Base-by-base conservation (phyloP, 2,329 filamentous ascomycete species). In the Sporothrix pallida region DNA sequence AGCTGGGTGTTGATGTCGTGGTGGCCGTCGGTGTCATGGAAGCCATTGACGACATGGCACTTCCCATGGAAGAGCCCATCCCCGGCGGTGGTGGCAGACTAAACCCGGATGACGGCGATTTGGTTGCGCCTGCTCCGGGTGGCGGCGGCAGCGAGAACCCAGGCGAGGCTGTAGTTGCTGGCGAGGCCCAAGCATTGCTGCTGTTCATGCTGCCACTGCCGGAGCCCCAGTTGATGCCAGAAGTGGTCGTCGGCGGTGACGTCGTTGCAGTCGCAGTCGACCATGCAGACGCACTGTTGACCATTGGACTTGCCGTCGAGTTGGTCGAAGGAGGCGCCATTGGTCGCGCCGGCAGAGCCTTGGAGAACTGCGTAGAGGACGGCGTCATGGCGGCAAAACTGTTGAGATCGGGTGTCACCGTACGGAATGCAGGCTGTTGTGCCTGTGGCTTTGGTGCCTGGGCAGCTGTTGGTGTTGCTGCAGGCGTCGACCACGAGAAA, bases 401-500 rank as follows among this genome's bases (percentile, higher is more conserved):
- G 20, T 82, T 83, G 0, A 91, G 82, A 75, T 91, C 89, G 0
- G 89, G 88, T 0, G 88, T 89, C 42, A 90, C 86, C 0, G 88
- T 89, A 65, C 89, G 82, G 80, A 86, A 90, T n/a, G 58, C 71
- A 42, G 42, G 78, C 62, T 26, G 79, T 42, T 23, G 76, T 78
- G 60, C n/a, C 12, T 46, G 76, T 78, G 60, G 42, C n/a, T 46
- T 65, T 26, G 42, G 60, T 46, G 79, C 75, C 8, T 80, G 74
- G 17, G 79, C 58, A 10, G 87, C 82, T 10, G 83, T 84, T 12
- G 88, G 86, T 2, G 88, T 89, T 9, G 65, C 48, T 15, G 67
- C 5, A 1, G 88, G 87, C 2, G 88, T 90, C 1, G 90, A 91
- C 90, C 90, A 92, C 8, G 89, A 86, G 79, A 92, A 92, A 3